Base-by-base conservation (phyloP, 345 rosid species). In the Odontarrhena argentea region DNA sequence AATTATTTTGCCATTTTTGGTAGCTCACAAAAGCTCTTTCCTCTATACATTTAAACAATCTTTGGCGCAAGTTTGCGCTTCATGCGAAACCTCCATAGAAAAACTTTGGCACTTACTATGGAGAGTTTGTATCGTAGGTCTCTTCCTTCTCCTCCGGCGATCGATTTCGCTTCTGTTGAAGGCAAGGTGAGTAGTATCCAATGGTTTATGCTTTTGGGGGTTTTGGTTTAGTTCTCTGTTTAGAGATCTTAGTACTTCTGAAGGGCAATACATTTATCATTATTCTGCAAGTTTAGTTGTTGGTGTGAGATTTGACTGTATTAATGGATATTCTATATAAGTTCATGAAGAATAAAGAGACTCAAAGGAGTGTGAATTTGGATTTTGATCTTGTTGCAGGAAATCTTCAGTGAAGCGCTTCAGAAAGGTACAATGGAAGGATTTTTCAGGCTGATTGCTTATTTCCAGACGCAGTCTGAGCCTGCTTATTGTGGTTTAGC, bases 371-470 rank as follows among this genome's bases (percentile, higher is more conserved):
- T 28, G 32, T 28, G 32, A 28, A 2, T 28, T 28, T 32, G 36
- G 22, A 18, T 10, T 24, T 48, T 15, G 48, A 46, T 64, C 28
- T 22, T 42, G 45, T 13, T 71, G 81, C 78, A 89, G 98, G 73
- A 76, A 83, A 87, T 92, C 60, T 92, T 92, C 74, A 67, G 69
- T 6, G 96, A 92, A 71, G 86, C 98, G 5, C 84, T 89, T 79
- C 93, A 86, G 74, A 79, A 82, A 46, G 96, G 96, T 7, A 89
- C 98, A 1, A 87, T 89, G 96, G 98, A 92, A 78, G 91, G 96
- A 9, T 92, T 89, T 70, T 92, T 82, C 60, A 82, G 74, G 81
- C 71, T 92, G 74, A 84, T 89, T 67, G 89, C 96, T 30, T 77
- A 86, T 69, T 92, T 87, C 35, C 96, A 92, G 75, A 92, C 98